These are phyloP conservation scores for Magnusiomyces fungicola DNA, from an alignment of 1,139 yeast genomes.

Conservation along the genomic window DNA sequence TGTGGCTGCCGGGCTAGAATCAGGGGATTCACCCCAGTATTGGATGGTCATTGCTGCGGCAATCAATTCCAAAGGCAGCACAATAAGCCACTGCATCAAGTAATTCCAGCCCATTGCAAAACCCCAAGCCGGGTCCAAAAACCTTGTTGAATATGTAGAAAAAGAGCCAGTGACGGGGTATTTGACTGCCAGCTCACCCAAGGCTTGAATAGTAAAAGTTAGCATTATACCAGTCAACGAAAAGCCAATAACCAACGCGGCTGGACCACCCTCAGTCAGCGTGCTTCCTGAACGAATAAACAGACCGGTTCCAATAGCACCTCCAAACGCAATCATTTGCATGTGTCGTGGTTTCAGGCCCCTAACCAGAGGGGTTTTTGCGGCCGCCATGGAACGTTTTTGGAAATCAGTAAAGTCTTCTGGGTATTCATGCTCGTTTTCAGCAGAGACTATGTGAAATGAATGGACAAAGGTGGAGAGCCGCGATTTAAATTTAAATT, in stretches of 20 bases:
- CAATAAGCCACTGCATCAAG: conserved; percentile 71
- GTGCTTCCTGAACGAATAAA: conserved; percentile 68
- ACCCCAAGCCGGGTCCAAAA: conserved; percentile 71
- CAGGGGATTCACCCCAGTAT: conserved; percentile 44
- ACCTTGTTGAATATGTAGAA: conserved; percentile 55
- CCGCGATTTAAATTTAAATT: too few species aligned
- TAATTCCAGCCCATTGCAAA: conserved; percentile 81
- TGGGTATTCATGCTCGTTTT: conserved; percentile 37
- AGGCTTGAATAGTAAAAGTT: conserved; percentile 62
- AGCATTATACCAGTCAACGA: conserved; percentile 61
- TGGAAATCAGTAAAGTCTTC: conserved; percentile 26
- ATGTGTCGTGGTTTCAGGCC: conserved; percentile 40
- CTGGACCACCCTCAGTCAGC: conserved; percentile 64
- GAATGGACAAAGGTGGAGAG: too few species aligned
- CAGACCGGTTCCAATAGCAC: conserved; percentile 67
- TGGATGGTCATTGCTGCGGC: conserved; percentile 69
- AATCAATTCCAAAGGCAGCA: conserved; percentile 69
- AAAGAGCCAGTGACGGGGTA: conserved; percentile 72
- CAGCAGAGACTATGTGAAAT: too few species aligned
- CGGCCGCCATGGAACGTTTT: conserved; percentile 21
- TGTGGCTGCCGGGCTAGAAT: conserved; percentile 17
- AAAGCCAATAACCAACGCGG: conserved; percentile 57
- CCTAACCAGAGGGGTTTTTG: conserved; percentile 31
- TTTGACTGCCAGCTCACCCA: conserved; percentile 68
- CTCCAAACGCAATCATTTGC: conserved; percentile 67